Evolutionary conservation across 768 basidiomycete species (phyloP), one percentile per base, ranked within the genome.

Genomic region (Suillus cothurnatus): DNA sequence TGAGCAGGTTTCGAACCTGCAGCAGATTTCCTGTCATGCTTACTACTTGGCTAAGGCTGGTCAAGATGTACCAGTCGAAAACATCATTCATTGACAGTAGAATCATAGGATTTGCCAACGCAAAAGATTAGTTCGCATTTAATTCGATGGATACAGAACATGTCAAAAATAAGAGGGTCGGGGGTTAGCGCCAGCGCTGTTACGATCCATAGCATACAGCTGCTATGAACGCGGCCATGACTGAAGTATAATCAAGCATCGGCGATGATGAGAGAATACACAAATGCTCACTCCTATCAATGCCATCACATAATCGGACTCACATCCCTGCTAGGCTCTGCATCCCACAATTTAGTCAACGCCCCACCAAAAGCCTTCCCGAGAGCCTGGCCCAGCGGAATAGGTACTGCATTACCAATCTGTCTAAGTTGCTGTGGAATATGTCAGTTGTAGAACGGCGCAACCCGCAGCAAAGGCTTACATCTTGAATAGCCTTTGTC

Each of bases 361-460:
- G 84, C 82, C 58, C 80, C 80, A 1, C 81, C 78, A 3, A 85
- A 71, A 8, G 77, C 76, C 58, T 75, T 78, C 8, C 88, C 89
- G 2, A 92, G 78, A 3, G 89, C 88, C 12, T 83, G 77, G 5
- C 88, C 89, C 28, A 93, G 80, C 3, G 88, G 88, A 9, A 91
- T 81, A 3, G 91, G 90, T 8, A 92, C 91, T 3, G 91, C 92
- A 70, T 93, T 93, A 0, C 92, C 92, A 53, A 93, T 92, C 67
- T 93, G 92, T 58, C 84, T 80, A 64, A 88, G 80, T 86, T 89
- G 88, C 92, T 93, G 67, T 17, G 6, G 41, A 65, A 41, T 45
- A 23, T 6, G 26, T 21, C 69, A 65, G 67, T 58, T 19, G 38
- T 62, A 5, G 12, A 11, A 14, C 21, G n/a, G 5, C 64, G 52